Evolutionary conservation across 768 basidiomycete species (phyloP).

Genomic region (Trametes sanguinea): DNA sequence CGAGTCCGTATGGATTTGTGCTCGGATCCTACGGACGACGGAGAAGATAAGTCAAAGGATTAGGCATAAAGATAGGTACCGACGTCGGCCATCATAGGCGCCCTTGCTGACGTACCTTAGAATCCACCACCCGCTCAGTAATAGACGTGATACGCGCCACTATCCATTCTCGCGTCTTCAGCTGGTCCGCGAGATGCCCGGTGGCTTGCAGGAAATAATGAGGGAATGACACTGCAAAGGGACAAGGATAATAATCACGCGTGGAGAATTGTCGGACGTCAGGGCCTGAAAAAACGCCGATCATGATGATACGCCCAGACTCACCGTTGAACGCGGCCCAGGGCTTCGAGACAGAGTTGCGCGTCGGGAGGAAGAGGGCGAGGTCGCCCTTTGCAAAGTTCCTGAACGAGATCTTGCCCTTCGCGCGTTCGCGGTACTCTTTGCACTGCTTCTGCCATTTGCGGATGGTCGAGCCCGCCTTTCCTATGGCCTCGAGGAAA

Average conservation of each 20-base stretch:
- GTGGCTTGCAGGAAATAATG: constrained; percentile 95
- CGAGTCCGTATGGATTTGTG: constrained; percentile 87
- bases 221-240: constrained; percentile 80
- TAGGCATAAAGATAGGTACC: not conserved
- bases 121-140: constrained; percentile 80
- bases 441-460: constrained; percentile 99
- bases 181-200: constrained; percentile 82
- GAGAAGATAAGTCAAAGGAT: not conserved
- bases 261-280: constrained; percentile 37
- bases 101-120: constrained; percentile 53
- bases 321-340: constrained; percentile 99
- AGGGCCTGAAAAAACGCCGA: constrained; percentile 19
- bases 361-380: constrained; percentile 92
- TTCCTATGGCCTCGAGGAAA: constrained; percentile 80
- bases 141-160: constrained; percentile 91
- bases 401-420: constrained; percentile 94
- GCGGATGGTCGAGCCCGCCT: constrained; percentile 82
- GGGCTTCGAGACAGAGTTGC: constrained; percentile 89
- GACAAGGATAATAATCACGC: constrained; percentile 8
- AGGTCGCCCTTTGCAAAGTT: constrained; percentile 96
- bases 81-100: not conserved
- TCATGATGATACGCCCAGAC: constrained; percentile 27
- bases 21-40: constrained; percentile 59
- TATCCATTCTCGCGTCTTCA: constrained; percentile 92
- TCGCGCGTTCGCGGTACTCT: constrained; percentile 92